These are phyloP conservation scores for Dactylorhiza incarnata DNA, from an alignment of 106 monocot species.

Conservation along the genomic window DNA sequence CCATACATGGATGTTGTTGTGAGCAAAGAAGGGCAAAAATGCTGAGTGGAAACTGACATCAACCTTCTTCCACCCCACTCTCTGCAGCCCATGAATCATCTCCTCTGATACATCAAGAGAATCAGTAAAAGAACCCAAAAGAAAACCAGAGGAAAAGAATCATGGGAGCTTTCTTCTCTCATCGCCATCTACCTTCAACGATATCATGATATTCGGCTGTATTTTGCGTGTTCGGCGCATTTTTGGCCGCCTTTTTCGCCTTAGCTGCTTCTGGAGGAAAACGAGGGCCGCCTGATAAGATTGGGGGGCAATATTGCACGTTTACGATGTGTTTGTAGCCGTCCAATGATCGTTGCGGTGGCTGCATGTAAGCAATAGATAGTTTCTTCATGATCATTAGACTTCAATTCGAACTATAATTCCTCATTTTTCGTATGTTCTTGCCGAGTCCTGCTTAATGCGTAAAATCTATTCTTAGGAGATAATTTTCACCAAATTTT, in stretches of 20 bases:
- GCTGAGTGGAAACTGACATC: conserved; percentile 92
- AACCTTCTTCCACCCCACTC: conserved; percentile 93
- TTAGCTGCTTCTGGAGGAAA: conserved; percentile 63
- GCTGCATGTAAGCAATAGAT: conserved; percentile 33
- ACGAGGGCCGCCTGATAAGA: conserved; percentile 44
- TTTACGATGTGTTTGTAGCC: conserved; percentile 88
- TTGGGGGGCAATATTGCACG: conserved; percentile 61
- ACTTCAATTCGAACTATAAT: too few species aligned
- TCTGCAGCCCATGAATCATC: conserved; percentile 86
- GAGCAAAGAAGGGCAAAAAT: conserved; percentile 87
- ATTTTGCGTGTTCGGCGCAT: conserved; percentile 38
- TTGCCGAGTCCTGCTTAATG: too few species aligned
- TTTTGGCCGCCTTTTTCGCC: conserved; percentile 58
- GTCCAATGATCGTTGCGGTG: conserved; percentile 56
- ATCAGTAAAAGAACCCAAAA: not conserved
- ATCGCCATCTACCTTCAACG: conserved; percentile 61
- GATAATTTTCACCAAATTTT: too few species aligned
- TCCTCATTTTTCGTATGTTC: too few species aligned
- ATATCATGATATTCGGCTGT: conserved; percentile 56
- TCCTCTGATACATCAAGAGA: conserved; percentile 48
- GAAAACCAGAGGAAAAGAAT: not conserved
- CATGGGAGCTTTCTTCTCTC: not conserved
- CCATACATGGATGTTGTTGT: conserved; percentile 91
- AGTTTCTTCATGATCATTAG: not conserved
- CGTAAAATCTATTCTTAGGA: too few species aligned